A percentile compares a stretch with the other conserved stretches of the same genome.
phyloP scores from a whole-genome alignment of 2,329 filamentous ascomycete species.

The Alternaria metachromatica region DNA sequence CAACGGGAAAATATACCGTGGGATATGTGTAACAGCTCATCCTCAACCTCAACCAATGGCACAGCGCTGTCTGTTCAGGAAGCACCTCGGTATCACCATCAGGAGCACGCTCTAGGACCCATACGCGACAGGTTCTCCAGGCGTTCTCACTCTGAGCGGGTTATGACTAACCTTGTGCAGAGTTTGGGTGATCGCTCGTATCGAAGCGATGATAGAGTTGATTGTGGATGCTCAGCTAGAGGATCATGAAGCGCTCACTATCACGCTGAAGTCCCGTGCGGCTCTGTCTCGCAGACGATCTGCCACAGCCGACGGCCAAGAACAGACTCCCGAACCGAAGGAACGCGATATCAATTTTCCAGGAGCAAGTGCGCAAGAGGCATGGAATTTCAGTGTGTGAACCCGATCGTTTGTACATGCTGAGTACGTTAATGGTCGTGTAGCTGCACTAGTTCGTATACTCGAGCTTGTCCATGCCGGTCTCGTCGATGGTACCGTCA shows the following conservation, averaged over 20 bases:
- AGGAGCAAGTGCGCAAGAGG: conserved; percentile 61
- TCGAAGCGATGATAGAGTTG: conserved; percentile 62
- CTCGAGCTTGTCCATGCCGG: conserved; percentile 63
- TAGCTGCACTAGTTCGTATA: conserved; percentile 63
- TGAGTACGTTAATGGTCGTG: conserved; percentile 11
- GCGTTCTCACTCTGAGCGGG: neutral
- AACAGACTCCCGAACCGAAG: conserved; percentile 20
- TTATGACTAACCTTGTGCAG: conserved; percentile 23
- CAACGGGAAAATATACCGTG: conserved; percentile 11
- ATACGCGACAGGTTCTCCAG: conserved; percentile 22
- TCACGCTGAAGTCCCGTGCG: conserved; percentile 55
- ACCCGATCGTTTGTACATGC: no score
- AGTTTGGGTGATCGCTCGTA: conserved; percentile 56
- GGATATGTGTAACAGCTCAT: conserved; percentile 3
- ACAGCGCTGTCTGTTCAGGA: neutral
- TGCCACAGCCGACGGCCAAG: neutral
- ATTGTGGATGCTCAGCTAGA: conserved; percentile 61
- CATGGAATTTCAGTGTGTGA: conserved; percentile 62
- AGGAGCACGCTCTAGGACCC: neutral
- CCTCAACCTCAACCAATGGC: neutral
- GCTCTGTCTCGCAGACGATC: conserved; percentile 26
- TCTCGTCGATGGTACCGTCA: conserved; percentile 54
- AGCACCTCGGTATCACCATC: neutral
- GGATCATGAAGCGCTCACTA: conserved; percentile 54
- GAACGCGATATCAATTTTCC: conserved; percentile 56